phyloP scores from a whole-genome alignment of 2,329 filamentous ascomycete genomes.

The Blastomyces percursus region DNA sequence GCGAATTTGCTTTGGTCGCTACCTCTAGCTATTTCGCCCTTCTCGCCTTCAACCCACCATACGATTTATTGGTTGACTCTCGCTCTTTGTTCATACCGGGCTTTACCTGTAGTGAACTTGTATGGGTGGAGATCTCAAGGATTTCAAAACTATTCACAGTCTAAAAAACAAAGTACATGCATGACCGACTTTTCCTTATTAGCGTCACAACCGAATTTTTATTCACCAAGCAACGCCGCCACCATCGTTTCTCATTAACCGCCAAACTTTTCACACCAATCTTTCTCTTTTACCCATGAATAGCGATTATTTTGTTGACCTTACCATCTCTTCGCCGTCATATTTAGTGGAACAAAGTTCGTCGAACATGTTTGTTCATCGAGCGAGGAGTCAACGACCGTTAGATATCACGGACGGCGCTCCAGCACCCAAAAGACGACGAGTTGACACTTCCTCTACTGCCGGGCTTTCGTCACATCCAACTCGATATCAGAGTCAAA shows the following conservation, averaged over 20 bases:
- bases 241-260: not conserved
- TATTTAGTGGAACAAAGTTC: not conserved
- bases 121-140: not conserved
- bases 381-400: not conserved
- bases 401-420: not conserved
- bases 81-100: not conserved
- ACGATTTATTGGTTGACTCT: not conserved
- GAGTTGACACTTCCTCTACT: not conserved
- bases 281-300: slow-evolving; percentile 6
- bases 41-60: not conserved
- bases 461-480: not conserved
- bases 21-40: not conserved
- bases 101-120: not conserved
- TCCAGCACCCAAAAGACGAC: not conserved
- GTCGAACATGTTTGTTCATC: slow-evolving; percentile 1
- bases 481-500: not conserved
- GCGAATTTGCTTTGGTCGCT: not conserved
- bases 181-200: not conserved
- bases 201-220: not conserved
- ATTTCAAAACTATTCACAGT: not conserved
- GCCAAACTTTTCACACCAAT: not conserved
- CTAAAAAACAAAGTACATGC: not conserved
- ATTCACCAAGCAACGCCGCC: not conserved
- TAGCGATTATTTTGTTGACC: slow-evolving; percentile 10
- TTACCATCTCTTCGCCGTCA: slow-evolving; percentile 9